These are phyloP conservation scores for Myriangium duriaei DNA, from an alignment of 2,329 filamentous ascomycete species.

Conservation along the genomic window DNA sequence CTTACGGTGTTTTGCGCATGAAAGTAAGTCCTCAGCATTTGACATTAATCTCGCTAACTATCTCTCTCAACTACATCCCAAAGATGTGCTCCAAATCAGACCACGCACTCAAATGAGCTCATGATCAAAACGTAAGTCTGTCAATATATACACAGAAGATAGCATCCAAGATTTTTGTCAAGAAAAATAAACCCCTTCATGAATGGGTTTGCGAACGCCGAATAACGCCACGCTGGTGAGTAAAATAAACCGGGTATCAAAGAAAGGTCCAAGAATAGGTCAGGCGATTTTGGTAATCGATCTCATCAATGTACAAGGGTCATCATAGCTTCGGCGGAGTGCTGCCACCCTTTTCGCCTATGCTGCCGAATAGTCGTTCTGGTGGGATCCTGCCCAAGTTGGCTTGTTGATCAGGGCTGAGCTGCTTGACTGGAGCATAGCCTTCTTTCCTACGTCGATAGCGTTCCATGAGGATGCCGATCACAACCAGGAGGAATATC, in stretches of 20 bases:
- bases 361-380: slow-evolving; percentile 24
- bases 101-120: too few species aligned
- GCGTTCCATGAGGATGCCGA: slow-evolving; percentile 63
- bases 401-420: slow-evolving; percentile 27
- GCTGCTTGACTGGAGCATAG: slow-evolving; percentile 62
- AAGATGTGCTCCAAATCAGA: too few species aligned
- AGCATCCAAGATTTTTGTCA: not conserved
- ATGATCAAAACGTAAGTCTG: not conserved
- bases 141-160: not conserved
- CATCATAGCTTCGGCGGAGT: slow-evolving; percentile 12
- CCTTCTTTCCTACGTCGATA: slow-evolving; percentile 66
- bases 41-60: not conserved
- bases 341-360: slow-evolving; percentile 9
- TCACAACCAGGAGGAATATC: slow-evolving; percentile 64
- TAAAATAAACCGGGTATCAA: slow-evolving; percentile 7
- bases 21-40: too few species aligned
- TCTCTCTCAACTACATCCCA: too few species aligned
- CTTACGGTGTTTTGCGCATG: too few species aligned
- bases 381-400: slow-evolving; percentile 42
- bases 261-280: not conserved
- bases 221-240: slow-evolving; percentile 8
- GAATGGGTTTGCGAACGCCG: not conserved
- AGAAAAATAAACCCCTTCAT: not conserved
- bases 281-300: not conserved
- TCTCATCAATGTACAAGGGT: not conserved